Evolutionary conservation across 2,329 filamentous ascomycete genomes (phyloP).

Genomic region (Claviceps humidiphila): DNA sequence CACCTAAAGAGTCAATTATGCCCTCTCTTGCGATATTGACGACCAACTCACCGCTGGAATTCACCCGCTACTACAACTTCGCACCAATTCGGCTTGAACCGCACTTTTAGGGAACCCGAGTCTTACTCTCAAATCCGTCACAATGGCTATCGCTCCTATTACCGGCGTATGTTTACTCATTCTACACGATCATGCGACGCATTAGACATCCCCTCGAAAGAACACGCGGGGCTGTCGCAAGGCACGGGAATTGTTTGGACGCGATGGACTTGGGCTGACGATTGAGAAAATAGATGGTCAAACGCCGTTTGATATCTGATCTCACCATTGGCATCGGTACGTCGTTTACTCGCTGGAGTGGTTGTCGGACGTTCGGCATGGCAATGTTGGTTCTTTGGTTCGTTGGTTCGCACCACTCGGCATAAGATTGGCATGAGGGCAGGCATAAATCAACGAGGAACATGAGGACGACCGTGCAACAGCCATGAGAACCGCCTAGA

Average conservation of each 20-base stretch:
- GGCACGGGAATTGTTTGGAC: background rate
- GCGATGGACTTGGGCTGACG: slow-evolving; percentile 19
- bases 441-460: no score
- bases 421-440: no score
- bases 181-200: slow-evolving; percentile 6
- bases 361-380: no score
- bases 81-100: background rate
- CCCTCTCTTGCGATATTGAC: no score
- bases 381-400: no score
- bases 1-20: background rate
- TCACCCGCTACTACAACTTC: background rate
- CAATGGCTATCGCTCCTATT: slow-evolving; percentile 44
- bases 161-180: slow-evolving; percentile 36
- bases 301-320: slow-evolving; percentile 44
- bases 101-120: background rate
- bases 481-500: no score
- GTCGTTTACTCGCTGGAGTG: slow-evolving; percentile 13
- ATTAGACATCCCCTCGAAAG: slow-evolving; percentile 14
- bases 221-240: background rate
- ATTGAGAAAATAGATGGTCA: slow-evolving; percentile 41
- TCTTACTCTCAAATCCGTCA: slow-evolving; percentile 11
- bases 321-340: slow-evolving; percentile 42
- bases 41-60: no score
- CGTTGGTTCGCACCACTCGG: no score
- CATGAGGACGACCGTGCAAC: no score